Conservation (phyloP, 495 filamentous ascomycete species). For the Talaromyces proteolyticus region DNA sequence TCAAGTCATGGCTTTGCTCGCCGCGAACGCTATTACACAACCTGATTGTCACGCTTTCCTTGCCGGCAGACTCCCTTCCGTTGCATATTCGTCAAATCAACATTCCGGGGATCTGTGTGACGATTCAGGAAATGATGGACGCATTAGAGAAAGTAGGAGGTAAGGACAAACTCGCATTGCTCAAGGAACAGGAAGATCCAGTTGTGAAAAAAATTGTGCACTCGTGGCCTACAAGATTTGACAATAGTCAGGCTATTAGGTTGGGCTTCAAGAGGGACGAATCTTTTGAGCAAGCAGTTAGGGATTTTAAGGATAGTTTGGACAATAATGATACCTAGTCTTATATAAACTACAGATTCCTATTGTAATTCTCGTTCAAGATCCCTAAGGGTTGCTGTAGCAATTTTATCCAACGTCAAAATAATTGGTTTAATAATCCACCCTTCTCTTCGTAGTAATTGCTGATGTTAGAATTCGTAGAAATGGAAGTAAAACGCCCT, state of each 20-base stretch:
- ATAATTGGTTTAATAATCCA: too few species aligned
- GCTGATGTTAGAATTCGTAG: too few species aligned
- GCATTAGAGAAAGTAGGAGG: slow-evolving; percentile 61
- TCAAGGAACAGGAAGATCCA: slow-evolving; percentile 56
- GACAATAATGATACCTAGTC: slow-evolving; percentile 11
- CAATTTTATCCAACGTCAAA: too few species aligned
- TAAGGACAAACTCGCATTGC: slow-evolving; percentile 52
- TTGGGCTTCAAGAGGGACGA: slow-evolving; percentile 54
- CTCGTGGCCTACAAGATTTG: slow-evolving; percentile 64
- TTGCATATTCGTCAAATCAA: slow-evolving; percentile 57
- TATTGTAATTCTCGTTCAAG: too few species aligned
- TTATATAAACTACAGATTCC: not conserved
- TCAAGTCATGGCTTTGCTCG: slow-evolving; percentile 58
- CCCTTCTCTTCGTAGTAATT: too few species aligned
- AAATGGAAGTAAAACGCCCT: too few species aligned
- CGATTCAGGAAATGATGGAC: slow-evolving; percentile 66
- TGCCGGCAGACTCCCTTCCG: slow-evolving; percentile 45
- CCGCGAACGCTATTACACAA: slow-evolving; percentile 60
- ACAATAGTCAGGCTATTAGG: slow-evolving; percentile 49
- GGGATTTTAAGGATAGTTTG: slow-evolving; percentile 40
- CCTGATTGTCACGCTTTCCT: slow-evolving; percentile 49
- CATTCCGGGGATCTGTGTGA: slow-evolving; percentile 64
- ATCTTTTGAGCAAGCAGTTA: slow-evolving; percentile 50
- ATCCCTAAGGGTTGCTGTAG: too few species aligned
- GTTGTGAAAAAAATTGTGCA: slow-evolving; percentile 56